These are phyloP conservation scores for Arthrobotrys megalospora DNA, from an alignment of 2,329 filamentous ascomycete genomes.

Conservation along the genomic window DNA sequence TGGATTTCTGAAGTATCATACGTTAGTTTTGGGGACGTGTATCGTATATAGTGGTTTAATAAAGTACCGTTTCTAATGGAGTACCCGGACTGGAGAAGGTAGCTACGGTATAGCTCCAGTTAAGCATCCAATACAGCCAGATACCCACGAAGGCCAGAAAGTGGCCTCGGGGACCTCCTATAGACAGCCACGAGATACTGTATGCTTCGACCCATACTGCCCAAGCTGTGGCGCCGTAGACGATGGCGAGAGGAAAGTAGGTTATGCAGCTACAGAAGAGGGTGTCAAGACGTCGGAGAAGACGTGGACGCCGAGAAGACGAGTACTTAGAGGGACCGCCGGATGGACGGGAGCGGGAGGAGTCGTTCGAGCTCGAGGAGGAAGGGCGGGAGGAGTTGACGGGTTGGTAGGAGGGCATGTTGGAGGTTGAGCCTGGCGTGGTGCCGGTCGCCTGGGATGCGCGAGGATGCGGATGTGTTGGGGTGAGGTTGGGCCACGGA, in stretches of 20 bases:
- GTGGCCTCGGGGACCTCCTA: constrained; percentile 70
- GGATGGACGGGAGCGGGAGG: constrained; percentile 55
- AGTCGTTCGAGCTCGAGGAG: constrained; percentile 58
- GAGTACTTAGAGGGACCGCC: constrained; percentile 32
- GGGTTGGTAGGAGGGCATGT: constrained; percentile 57
- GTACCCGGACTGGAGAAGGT: constrained; percentile 92
- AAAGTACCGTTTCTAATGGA: constrained; percentile 68
- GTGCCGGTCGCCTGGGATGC: not conserved
- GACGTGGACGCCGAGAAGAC: constrained; percentile 60
- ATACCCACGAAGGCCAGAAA: constrained; percentile 76
- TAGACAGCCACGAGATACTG: constrained; percentile 74
- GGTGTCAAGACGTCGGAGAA: constrained; percentile 63
- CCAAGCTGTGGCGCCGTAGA: constrained; percentile 93
- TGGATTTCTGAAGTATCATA: constrained; percentile 68
- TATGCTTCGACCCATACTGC: constrained; percentile 85
- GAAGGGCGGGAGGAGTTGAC: constrained; percentile 48
- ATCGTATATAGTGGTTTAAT: not conserved
- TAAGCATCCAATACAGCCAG: constrained; percentile 81
- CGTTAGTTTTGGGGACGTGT: constrained; percentile 8
- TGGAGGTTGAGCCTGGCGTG: constrained; percentile 2
- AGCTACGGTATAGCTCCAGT: constrained; percentile 90
- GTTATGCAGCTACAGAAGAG: constrained; percentile 81
- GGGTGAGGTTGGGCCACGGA: not conserved
- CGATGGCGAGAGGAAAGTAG: constrained; percentile 89
- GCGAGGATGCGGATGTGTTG: not conserved